Evolutionary conservation across 2,329 filamentous ascomycete species (phyloP).

Genomic region (Fusarium neocosmosporiellum): DNA sequence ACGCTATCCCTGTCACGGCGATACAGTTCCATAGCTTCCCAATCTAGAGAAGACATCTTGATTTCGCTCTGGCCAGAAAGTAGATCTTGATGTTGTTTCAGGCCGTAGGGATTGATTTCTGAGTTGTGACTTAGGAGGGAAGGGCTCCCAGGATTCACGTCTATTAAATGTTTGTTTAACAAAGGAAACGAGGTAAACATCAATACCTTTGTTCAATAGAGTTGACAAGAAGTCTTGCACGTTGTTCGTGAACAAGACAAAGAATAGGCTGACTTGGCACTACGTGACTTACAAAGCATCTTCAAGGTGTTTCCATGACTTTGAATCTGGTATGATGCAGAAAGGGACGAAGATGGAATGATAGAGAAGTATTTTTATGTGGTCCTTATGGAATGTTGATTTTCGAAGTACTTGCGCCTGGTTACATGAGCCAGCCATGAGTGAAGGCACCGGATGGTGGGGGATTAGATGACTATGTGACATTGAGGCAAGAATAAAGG

Average conservation of each 20-base stretch:
- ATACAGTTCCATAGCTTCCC: background rate
- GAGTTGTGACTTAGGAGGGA: background rate
- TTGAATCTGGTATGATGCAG: background rate
- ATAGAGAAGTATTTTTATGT: background rate
- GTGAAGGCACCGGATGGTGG: background rate
- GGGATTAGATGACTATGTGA: background rate
- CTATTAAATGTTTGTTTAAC: background rate
- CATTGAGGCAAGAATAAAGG: background rate
- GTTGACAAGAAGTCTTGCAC: background rate
- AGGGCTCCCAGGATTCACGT: background rate
- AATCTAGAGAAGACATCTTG: background rate
- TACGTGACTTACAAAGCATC: background rate
- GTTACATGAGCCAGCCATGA: background rate
- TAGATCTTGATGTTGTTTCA: background rate
- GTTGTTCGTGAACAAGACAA: background rate
- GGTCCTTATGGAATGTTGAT: background rate
- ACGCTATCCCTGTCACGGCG: too few relatives aligned
- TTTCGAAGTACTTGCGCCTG: background rate
- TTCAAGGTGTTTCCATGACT: background rate
- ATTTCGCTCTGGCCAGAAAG: background rate
- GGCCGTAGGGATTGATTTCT: too few relatives aligned
- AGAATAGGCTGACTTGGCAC: background rate
- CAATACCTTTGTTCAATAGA: background rate
- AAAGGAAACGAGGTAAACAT: background rate
- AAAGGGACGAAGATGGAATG: background rate